These are phyloP conservation scores for Lithospermum erythrorhizon DNA, from an alignment of 257 asterid genomes.

Conservation along the genomic window DNA sequence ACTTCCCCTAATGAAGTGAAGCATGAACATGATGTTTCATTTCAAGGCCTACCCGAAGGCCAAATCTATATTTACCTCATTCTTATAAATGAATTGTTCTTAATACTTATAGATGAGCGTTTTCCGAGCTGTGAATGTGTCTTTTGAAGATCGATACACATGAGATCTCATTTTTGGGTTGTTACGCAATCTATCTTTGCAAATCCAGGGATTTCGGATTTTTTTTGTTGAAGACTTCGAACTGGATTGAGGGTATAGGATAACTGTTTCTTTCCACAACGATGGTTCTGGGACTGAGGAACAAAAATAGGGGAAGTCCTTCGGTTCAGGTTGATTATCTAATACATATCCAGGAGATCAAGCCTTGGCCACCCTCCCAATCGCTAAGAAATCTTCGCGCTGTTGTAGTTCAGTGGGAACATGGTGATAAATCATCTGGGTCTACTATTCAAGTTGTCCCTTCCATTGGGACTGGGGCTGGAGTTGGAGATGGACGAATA, in stretches of 20 bases:
- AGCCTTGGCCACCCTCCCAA: slow-evolving; percentile 92
- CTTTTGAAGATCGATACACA: neutral
- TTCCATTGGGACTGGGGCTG: slow-evolving; percentile 36
- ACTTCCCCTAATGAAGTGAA: neutral
- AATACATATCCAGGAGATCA: slow-evolving; percentile 51
- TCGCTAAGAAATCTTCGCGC: slow-evolving; percentile 49
- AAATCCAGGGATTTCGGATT: slow-evolving; percentile 1
- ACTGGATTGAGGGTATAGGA: slow-evolving; percentile 8
- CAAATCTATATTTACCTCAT: neutral
- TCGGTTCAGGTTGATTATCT: slow-evolving; percentile 47
- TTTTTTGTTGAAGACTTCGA: slow-evolving; percentile 4
- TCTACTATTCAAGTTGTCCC: slow-evolving; percentile 56
- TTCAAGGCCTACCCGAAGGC: neutral
- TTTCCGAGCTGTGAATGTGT: too few relatives aligned
- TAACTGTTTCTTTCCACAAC: slow-evolving; percentile 13
- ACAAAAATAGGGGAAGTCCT: slow-evolving; percentile 40
- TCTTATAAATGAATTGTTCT: neutral
- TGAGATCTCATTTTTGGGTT: neutral
- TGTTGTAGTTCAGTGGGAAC: slow-evolving; percentile 72
- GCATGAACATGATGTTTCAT: slow-evolving; percentile 1
- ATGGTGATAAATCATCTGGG: slow-evolving; percentile 50
- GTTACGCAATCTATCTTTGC: neutral
- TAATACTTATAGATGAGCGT: too few relatives aligned
- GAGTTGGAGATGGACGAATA: slow-evolving; percentile 56
- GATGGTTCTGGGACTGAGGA: slow-evolving; percentile 56